Conservation (phyloP, 495 filamentous ascomycete species). For the Niebla homalea region DNA sequence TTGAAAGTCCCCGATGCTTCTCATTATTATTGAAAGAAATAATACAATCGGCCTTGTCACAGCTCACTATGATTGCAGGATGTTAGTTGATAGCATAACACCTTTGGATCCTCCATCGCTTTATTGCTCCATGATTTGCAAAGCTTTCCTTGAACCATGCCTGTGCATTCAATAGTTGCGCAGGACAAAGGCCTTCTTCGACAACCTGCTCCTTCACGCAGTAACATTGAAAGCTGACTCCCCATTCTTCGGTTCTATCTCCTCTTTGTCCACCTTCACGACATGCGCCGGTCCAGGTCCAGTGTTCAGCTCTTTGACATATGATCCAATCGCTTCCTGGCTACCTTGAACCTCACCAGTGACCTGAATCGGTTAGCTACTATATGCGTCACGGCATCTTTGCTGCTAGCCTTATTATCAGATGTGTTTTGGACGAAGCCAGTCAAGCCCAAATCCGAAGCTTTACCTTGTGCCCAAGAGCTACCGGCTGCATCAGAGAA, state of each 20-base stretch:
- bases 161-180: too few relatives aligned
- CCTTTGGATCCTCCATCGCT: too few relatives aligned
- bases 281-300: conserved; percentile 30
- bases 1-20: too few relatives aligned
- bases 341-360: conserved; percentile 79
- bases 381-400: background rate
- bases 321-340: conserved; percentile 45
- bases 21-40: too few relatives aligned
- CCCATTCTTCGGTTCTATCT: conserved; percentile 44
- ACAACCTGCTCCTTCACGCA: too few relatives aligned
- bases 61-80: too few relatives aligned
- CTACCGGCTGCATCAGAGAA: conserved; percentile 25
- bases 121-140: too few relatives aligned
- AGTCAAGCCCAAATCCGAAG: conserved; percentile 48
- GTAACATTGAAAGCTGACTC: conserved; percentile 46
- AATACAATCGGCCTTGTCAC: too few relatives aligned
- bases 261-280: conserved; percentile 38
- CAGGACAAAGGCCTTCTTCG: too few relatives aligned
- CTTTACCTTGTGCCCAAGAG: conserved; percentile 58
- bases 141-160: too few relatives aligned
- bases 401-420: conserved; percentile 46
- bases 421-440: conserved; percentile 70
- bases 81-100: too few relatives aligned
- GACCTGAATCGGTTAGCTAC: conserved; percentile 40
- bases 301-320: conserved; percentile 62